phyloP scores from a whole-genome alignment of 371 early-diverging fungal species.

The Mucor lusitanicus region DNA sequence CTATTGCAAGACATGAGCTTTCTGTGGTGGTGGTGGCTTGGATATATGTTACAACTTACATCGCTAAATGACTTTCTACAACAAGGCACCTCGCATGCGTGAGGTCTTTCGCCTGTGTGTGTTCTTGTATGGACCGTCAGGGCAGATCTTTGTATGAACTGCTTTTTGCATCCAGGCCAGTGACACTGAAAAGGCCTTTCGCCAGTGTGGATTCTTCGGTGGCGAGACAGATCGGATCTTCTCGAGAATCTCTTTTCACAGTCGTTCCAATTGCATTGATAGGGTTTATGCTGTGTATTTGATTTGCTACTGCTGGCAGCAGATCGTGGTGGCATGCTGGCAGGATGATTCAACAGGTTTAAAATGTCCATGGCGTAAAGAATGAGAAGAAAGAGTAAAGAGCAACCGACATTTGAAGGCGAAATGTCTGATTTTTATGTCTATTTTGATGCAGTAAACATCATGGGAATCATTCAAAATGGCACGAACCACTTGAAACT shows the following conservation, averaged over 20 bases:
- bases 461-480: conserved; percentile 2
- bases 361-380: conserved; percentile 18
- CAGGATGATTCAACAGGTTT: conserved; percentile 22
- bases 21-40: too few relatives aligned
- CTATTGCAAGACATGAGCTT: conserved; percentile 10
- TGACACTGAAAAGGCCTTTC: conserved; percentile 72
- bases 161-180: conserved; percentile 68
- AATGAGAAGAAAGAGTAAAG: background rate
- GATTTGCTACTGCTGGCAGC: background rate
- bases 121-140: conserved; percentile 79
- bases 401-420: background rate
- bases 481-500: conserved; percentile 14
- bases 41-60: conserved; percentile 3
- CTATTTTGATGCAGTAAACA: background rate
- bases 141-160: conserved; percentile 80
- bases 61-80: conserved; percentile 67
- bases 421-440: background rate
- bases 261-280: conserved; percentile 60
- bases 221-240: conserved; percentile 75
- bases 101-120: conserved; percentile 82
- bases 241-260: conserved; percentile 77
- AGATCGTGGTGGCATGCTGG: background rate
- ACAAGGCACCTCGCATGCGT: conserved; percentile 61
- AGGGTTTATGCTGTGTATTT: conserved; percentile 34
- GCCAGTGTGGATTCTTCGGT: conserved; percentile 76